These are phyloP conservation scores for Rutstroemia sp. DNA, from an alignment of 2,329 filamentous ascomycete genomes.

Conservation along the genomic window DNA sequence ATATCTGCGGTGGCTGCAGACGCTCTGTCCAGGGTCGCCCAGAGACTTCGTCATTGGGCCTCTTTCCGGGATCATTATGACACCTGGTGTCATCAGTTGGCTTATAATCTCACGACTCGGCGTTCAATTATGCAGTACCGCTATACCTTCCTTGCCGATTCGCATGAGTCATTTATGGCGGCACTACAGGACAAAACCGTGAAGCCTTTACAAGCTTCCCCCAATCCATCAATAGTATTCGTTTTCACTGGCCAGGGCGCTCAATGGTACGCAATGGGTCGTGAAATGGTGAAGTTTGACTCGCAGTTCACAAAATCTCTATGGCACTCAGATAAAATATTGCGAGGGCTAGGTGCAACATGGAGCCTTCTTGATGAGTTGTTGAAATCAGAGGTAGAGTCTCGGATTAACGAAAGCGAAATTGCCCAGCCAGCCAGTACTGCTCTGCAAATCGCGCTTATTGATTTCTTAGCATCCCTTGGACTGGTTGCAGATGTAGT, in stretches of 20 bases:
- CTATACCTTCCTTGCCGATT: neutral
- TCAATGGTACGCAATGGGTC: slow-evolving; percentile 26
- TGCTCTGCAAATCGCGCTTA: slow-evolving; percentile 25
- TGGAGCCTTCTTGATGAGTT: slow-evolving; percentile 28
- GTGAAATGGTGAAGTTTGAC: slow-evolving; percentile 10
- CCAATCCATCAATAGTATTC: slow-evolving; percentile 11
- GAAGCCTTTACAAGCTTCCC: neutral
- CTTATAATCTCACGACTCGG: slow-evolving; percentile 5
- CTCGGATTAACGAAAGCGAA: slow-evolving; percentile 16
- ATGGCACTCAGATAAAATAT: neutral
- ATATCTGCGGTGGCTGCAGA: neutral
- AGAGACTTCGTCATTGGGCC: neutral
- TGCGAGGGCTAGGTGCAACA: neutral
- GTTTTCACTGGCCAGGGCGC: slow-evolving; percentile 26
- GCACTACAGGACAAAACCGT: neutral
- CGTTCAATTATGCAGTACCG: slow-evolving; percentile 6
- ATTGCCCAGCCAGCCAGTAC: slow-evolving; percentile 21
- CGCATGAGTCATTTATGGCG: neutral
- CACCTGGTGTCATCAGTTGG: neutral
- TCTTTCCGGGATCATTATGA: neutral
- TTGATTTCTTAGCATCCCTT: slow-evolving; percentile 21
- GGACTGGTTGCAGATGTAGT: slow-evolving; percentile 19
- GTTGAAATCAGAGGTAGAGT: slow-evolving; percentile 22
- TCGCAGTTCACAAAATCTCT: neutral
- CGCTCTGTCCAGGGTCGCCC: neutral